Conservation (phyloP, 345 rosid genomes). For the Citrus glauca region DNA sequence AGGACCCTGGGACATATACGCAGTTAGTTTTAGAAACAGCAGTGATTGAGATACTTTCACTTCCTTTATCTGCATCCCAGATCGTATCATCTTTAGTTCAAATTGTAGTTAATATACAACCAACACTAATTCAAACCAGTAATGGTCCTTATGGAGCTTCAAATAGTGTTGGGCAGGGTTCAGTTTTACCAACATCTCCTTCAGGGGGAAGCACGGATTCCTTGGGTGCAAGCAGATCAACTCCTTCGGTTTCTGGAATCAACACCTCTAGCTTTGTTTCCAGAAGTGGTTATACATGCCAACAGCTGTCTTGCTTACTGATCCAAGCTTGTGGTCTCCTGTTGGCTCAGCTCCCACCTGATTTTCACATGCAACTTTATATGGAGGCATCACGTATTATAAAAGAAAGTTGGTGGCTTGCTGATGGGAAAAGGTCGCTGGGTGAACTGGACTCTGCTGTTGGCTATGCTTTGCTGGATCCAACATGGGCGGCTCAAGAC, state of each 20-base stretch:
- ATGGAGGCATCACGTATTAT: slow-evolving; percentile 72
- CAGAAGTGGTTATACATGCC: slow-evolving; percentile 93
- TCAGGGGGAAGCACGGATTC: slow-evolving; percentile 99
- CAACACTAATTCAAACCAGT: slow-evolving; percentile 90
- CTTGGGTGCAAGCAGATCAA: slow-evolving; percentile 77
- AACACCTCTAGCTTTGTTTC: slow-evolving; percentile 84
- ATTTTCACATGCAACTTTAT: slow-evolving; percentile 83
- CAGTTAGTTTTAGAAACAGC: slow-evolving; percentile 96
- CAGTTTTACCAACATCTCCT: slow-evolving; percentile 83
- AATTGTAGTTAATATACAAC: slow-evolving; percentile 85
- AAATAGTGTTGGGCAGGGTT: slow-evolving; percentile 66
- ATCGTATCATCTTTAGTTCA: slow-evolving; percentile 85
- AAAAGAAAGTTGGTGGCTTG: slow-evolving; percentile 96
- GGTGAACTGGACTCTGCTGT: slow-evolving; percentile 88
- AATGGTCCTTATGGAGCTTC: slow-evolving; percentile 77
- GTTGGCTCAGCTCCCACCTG: slow-evolving; percentile 92
- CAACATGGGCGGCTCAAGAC: slow-evolving; percentile 99
- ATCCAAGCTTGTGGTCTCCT: slow-evolving; percentile 97
- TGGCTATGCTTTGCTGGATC: slow-evolving; percentile 93
- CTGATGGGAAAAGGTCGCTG: slow-evolving; percentile 69
- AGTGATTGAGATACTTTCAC: slow-evolving; percentile 90
- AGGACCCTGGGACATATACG: slow-evolving; percentile 95
- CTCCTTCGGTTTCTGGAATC: slow-evolving; percentile 71
- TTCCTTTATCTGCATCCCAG: slow-evolving; percentile 84
- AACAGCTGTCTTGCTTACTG: slow-evolving; percentile 89